These are phyloP conservation scores for Exutisphaerella laricina DNA, from an alignment of 2,329 filamentous ascomycete species.

Conservation along the genomic window DNA sequence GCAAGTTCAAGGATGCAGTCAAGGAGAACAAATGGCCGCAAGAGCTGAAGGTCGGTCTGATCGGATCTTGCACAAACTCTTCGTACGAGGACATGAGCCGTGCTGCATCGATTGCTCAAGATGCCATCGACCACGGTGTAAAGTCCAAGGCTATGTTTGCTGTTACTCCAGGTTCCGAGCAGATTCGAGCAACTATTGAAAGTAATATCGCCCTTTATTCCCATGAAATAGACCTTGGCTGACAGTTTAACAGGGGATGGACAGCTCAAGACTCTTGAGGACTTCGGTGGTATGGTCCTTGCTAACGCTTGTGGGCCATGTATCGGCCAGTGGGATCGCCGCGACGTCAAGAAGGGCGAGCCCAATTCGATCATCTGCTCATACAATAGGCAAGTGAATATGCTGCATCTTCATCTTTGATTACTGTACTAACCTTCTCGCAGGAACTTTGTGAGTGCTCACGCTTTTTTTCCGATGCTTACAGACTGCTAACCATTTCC, in stretches of 20 bases:
- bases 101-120: slow-evolving; percentile 81
- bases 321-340: slow-evolving; percentile 90
- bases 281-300: slow-evolving; percentile 89
- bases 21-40: slow-evolving; percentile 95
- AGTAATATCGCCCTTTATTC: slow-evolving; percentile 51
- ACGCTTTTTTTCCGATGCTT: too few relatives aligned
- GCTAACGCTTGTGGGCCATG: slow-evolving; percentile 91
- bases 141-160: slow-evolving; percentile 93
- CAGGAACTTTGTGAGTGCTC: too few relatives aligned
- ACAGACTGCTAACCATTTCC: too few relatives aligned
- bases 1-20: slow-evolving; percentile 91
- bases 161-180: slow-evolving; percentile 93
- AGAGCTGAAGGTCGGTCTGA: slow-evolving; percentile 92
- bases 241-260: slow-evolving; percentile 19
- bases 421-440: too few relatives aligned
- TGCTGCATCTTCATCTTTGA: too few relatives aligned
- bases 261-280: slow-evolving; percentile 79
- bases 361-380: slow-evolving; percentile 97
- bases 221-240: neutral
- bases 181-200: slow-evolving; percentile 88
- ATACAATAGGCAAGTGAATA: slow-evolving; percentile 99
- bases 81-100: slow-evolving; percentile 88
- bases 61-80: slow-evolving; percentile 97
- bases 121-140: slow-evolving; percentile 85
- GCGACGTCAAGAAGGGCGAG: slow-evolving; percentile 88